A percentile compares a stretch with the other conserved stretches of the same genome.
Conservation (phyloP, 176 grass and related monocot genomes). For the Zoysia pacifica region DNA sequence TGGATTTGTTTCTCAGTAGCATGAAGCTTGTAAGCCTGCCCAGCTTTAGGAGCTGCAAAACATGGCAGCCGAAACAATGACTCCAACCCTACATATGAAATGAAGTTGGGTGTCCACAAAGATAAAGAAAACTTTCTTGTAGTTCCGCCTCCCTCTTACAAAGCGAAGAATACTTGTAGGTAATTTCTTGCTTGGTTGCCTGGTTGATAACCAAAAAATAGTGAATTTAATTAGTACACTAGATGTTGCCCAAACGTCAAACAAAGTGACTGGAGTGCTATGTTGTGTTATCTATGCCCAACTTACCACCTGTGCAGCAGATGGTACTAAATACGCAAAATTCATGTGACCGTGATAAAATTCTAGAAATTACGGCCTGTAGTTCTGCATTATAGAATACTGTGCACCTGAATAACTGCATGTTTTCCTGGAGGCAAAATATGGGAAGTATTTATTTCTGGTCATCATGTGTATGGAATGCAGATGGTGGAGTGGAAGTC, state of each 20-base stretch:
- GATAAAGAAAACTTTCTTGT: not conserved
- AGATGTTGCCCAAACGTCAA: not conserved
- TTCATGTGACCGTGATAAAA: not conserved
- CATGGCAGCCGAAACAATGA: not conserved
- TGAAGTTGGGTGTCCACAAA: not conserved
- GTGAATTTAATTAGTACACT: not conserved
- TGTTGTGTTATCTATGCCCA: constrained; percentile 11
- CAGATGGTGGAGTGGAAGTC: constrained; percentile 47
- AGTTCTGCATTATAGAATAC: constrained; percentile 19
- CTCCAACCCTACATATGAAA: not conserved
- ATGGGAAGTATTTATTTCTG: constrained; percentile 17
- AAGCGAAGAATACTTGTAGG: not conserved
- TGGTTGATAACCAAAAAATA: not conserved
- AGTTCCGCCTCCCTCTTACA: not conserved
- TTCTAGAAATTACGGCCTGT: not conserved
- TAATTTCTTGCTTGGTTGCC: not conserved
- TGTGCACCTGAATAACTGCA: not conserved
- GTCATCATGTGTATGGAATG: constrained; percentile 38
- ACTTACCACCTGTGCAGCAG: not conserved
- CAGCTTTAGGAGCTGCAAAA: not conserved
- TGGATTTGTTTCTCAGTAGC: not conserved
- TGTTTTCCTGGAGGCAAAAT: not conserved
- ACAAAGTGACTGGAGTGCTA: not conserved
- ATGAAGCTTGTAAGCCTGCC: not conserved
- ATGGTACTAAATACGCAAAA: not conserved